These are phyloP conservation scores for Fusarium falciforme DNA, from an alignment of 2,329 filamentous ascomycete genomes.

Conservation along the genomic window DNA sequence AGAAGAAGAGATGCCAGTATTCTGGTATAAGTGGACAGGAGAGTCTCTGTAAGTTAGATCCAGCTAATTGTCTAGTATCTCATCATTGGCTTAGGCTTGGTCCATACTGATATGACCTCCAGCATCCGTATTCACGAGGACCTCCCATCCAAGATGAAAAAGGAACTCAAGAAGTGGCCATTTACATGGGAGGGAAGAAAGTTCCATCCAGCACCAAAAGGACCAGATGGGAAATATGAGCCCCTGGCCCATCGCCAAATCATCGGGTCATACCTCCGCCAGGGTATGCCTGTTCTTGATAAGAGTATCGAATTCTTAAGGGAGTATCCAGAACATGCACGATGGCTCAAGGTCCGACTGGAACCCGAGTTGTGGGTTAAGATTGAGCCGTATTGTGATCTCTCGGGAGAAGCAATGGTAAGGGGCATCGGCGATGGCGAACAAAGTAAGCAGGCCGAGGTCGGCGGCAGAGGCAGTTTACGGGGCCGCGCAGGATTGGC, in stretches of 20 bases:
- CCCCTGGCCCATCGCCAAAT: neutral
- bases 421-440: neutral
- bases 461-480: neutral
- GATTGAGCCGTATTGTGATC: conserved; percentile 5
- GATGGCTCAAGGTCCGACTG: conserved; percentile 14
- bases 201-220: conserved; percentile 1
- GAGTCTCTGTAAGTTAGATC: conserved; percentile 19
- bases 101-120: too few relatives aligned
- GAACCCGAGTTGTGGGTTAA: conserved; percentile 1
- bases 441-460: neutral
- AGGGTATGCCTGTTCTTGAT: neutral
- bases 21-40: conserved; percentile 33
- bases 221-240: conserved; percentile 14
- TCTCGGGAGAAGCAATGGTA: neutral
- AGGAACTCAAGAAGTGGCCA: conserved; percentile 27
- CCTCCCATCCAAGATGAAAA: conserved; percentile 8
- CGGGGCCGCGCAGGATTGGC: neutral
- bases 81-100: too few relatives aligned
- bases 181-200: conserved; percentile 24
- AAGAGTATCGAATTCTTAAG: conserved; percentile 2
- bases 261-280: conserved; percentile 7
- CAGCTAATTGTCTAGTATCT: neutral
- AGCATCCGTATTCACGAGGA: neutral
- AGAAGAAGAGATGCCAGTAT: conserved; percentile 14
- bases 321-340: conserved; percentile 19